Base-by-base conservation (phyloP, 2,329 filamentous ascomycete species). In the Zymoseptoria crescenta region DNA sequence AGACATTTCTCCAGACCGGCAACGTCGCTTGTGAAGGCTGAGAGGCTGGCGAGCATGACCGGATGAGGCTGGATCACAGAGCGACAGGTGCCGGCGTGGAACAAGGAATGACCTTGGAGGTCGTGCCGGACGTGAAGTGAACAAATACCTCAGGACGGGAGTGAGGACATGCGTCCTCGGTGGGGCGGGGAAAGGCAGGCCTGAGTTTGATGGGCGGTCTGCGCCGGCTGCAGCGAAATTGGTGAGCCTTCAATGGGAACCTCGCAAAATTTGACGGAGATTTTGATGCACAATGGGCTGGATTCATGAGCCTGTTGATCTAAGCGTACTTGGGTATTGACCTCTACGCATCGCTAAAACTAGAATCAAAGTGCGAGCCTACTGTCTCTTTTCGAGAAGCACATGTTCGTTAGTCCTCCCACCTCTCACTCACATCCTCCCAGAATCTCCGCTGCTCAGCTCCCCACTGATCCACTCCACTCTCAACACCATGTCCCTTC, bases 1-100 rank as follows among this genome's bases (percentile, higher is more conserved):
- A 87, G 75, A 56, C 79, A 76, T 59, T 84, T 81, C 70, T 87
- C 85, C 1, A 87, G 75, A 4, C 83, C 84, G 67, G 78, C 84
- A 84, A 64, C 55, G 55, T 67, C 63, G 49, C 67, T 61, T 20
- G 63, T 56, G 54, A 60, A 64, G 13, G 49, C 54, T 9, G 64
- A 58, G 24, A 65, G 54, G 13, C 54, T 49, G 24, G 49, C 29
- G 16, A 66, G 52, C 64, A 66, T 66, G 1, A 8, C 56, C 21
- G 4, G 49, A n/a, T 24, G 2, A 8, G 8, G 49, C 4, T n/a
- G n/a, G n/a, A n/a, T n/a, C n/a, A n/a, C n/a, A 2, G 49, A 13
- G 20, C 10, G n/a, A 13, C 13, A 27, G 6, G 49, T 16, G 5
- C 6, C 4, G n/a, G 8, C 24, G 19, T 16, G 35, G 6, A 16